Conservation (phyloP, 495 filamentous ascomycete species). For the Aspergillus saccharolyticus region DNA sequence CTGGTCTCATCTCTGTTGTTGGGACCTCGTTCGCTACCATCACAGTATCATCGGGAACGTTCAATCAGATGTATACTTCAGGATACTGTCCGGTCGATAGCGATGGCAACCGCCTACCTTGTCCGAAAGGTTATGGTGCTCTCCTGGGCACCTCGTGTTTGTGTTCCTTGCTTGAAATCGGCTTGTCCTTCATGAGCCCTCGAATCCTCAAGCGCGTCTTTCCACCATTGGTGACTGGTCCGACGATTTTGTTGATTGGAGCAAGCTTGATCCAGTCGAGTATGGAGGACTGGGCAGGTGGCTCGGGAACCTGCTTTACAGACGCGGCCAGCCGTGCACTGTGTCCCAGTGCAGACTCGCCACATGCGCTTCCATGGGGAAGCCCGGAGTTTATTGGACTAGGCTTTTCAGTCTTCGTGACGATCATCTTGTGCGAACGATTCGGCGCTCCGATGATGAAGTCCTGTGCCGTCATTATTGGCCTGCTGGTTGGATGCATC, state of each 20-base stretch:
- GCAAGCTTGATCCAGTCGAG: constrained; percentile 69
- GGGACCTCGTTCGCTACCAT: constrained; percentile 77
- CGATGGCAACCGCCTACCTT: constrained; percentile 65
- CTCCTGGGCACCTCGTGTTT: constrained; percentile 66
- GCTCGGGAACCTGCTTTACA: constrained; percentile 56
- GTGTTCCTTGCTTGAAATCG: constrained; percentile 43
- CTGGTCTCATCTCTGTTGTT: constrained; percentile 85
- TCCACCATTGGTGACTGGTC: constrained; percentile 85
- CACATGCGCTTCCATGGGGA: constrained; percentile 83
- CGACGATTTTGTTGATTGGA: constrained; percentile 73
- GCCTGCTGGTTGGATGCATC: constrained; percentile 80
- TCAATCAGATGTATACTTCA: constrained; percentile 80
- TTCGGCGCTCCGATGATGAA: constrained; percentile 79
- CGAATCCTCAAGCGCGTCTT: constrained; percentile 69
- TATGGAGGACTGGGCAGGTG: constrained; percentile 83
- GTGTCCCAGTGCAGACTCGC: constrained; percentile 68
- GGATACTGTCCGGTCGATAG: constrained; percentile 64
- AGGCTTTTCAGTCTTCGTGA: constrained; percentile 86
- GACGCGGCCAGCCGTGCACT: constrained; percentile 51
- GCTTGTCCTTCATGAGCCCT: constrained; percentile 55
- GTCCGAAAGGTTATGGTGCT: constrained; percentile 81
- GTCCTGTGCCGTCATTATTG: constrained; percentile 70
- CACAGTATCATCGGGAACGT: constrained; percentile 71
- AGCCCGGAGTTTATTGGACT: constrained; percentile 82
- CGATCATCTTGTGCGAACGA: constrained; percentile 78